These are phyloP conservation scores for Clavaria fumosa DNA, from an alignment of 768 basidiomycete species.

Conservation along the genomic window DNA sequence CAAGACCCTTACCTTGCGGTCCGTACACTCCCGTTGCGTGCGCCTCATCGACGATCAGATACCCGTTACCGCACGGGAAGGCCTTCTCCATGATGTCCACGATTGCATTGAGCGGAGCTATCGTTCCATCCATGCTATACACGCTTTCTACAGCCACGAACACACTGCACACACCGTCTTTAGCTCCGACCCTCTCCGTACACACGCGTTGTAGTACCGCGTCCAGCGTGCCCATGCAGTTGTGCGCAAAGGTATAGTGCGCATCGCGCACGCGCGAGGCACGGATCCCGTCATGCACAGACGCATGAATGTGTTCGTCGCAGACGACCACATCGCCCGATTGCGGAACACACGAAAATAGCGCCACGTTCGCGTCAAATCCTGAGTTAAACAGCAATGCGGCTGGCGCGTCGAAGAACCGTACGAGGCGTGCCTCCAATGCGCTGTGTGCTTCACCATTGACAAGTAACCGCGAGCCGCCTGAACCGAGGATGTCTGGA, in stretches of 20 bases:
- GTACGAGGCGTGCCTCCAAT: conserved; percentile 54
- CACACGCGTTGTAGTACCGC: conserved; percentile 27
- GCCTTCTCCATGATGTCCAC: conserved; percentile 43
- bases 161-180: conserved; percentile 29
- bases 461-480: conserved; percentile 77
- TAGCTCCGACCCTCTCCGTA: conserved; percentile 21
- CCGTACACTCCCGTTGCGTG: conserved; percentile 91
- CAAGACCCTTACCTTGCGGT: conserved; percentile 56
- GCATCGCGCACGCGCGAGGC: conserved; percentile 32
- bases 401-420: conserved; percentile 43
- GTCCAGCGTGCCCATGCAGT: conserved; percentile 40
- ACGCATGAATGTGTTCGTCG: conserved; percentile 84
- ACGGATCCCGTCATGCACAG: conserved; percentile 83
- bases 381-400: conserved; percentile 87
- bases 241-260: conserved; percentile 51
- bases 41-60: conserved; percentile 83
- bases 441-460: conserved; percentile 53
- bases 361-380: conserved; percentile 81
- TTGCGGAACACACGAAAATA: conserved; percentile 73
- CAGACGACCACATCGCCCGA: conserved; percentile 60
- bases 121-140: conserved; percentile 94
- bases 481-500: conserved; percentile 65
- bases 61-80: conserved; percentile 47
- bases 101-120: conserved; percentile 59
- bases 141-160: conserved; percentile 82